Evolutionary conservation across 2,329 filamentous ascomycete genomes (phyloP), one percentile per base, ranked within the genome.

Genomic region (Verticillium dahliae): DNA sequence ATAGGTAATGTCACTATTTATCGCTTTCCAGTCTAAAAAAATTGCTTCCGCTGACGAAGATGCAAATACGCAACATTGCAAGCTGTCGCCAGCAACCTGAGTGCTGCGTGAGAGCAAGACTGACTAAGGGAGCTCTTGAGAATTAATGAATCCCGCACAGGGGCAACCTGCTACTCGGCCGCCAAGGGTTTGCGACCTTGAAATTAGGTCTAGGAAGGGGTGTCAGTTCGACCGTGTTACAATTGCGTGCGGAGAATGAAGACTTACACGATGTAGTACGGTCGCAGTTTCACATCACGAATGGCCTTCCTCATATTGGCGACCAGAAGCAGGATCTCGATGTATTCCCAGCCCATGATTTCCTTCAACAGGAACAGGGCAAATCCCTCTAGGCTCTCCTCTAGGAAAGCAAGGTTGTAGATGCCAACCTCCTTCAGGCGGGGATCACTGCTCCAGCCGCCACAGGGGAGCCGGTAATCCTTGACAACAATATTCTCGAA

Each of bases 341-440:
- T 62, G 38, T 68, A 66, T 22, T 68, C 66, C 69, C 68, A 72
- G 31, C 66, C 65, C 65, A 72, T 65, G 9, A 74, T 62, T 52
- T 70, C 67, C 13, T 63, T 69, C 14, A 72, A 61, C 62, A 73
- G 57, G 38, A 67, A 71, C 22, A 69, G 61, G 3, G 66, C 70
- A 35, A 72, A 68, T 0, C 70, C 70, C 56, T 71, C 70, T 5
- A 72, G 55, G 50, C 70, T 70, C 45, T 69, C 61, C 4, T 70
- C 69, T 27, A 71, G 67, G 7, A 65, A 65, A 10, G 69, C 56
- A 13, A 63, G 65, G 34, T 69, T 69, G 41, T 65, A 67, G 10
- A 63, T 56, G 11, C 64, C 64, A 45, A 65, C 56, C 37, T 64
- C 59, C 35, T 50, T 55, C 18, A 62, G 54, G 14, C 39, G 38